Conservation (phyloP, 805 yeast species). For the Scheffersomyces coipomensis region DNA sequence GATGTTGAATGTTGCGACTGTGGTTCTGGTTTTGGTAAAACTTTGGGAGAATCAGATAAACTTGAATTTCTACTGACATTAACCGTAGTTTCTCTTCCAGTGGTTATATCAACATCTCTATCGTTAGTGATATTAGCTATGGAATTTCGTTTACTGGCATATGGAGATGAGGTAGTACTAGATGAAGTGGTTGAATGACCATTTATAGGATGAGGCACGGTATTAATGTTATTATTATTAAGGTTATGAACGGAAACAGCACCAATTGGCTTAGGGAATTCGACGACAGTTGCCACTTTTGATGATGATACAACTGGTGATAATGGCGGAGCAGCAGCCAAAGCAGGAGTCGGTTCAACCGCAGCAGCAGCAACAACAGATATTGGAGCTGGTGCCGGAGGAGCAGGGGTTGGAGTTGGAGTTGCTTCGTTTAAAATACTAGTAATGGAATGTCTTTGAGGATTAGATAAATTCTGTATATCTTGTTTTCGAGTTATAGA, state of each 20-base stretch:
- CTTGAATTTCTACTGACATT: conserved; percentile 17
- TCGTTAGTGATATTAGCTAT: conserved; percentile 38
- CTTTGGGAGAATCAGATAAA: conserved; percentile 9
- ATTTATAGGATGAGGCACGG: conserved; percentile 42
- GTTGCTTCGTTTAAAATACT: conserved; percentile 24
- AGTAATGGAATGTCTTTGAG: conserved; percentile 28
- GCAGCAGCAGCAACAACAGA: too few relatives aligned
- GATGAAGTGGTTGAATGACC: conserved; percentile 35
- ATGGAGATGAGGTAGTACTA: background rate
- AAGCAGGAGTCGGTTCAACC: too few relatives aligned
- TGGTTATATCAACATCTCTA: conserved; percentile 39
- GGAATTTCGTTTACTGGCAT: conserved; percentile 13
- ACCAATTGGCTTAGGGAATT: background rate
- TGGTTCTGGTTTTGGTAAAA: conserved; percentile 1
- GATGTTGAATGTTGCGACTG: conserved; percentile 3
- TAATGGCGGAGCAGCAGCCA: too few relatives aligned
- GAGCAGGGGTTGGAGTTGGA: conserved; percentile 3
- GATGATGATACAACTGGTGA: too few relatives aligned
- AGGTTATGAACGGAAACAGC: background rate
- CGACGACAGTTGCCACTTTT: too few relatives aligned
- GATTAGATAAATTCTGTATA: conserved; percentile 8
- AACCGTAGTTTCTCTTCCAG: conserved; percentile 38
- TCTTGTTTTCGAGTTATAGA: background rate
- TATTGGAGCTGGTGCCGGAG: background rate
- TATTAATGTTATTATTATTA: conserved; percentile 18